Evolutionary conservation across 805 yeast genomes (phyloP), one percentile per base, ranked within the genome.

Genomic region (Nakazawaea siamensis): DNA sequence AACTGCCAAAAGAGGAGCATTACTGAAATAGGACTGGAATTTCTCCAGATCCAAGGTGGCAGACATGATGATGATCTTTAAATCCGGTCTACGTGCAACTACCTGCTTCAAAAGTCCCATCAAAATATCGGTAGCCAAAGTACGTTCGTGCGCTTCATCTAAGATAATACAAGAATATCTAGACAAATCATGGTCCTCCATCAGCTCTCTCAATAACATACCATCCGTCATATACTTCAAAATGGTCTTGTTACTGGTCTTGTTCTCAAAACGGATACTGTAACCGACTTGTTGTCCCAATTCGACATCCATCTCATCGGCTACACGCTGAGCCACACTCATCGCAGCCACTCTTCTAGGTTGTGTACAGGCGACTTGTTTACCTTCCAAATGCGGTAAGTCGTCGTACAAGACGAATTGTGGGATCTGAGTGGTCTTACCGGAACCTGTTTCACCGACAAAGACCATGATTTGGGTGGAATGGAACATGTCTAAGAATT

Each of bases 401-500:
- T 88, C 97, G 55, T 92, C 97, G 50, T 74, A 86, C 33, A 80
- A 63, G 16, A 90, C 96, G 60, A 88, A 92, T 60, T 90, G 98
- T 3, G 98, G 97, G 43, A 90, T 88, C 63, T 90, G 98, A 1
- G 98, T 90, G 18, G 97, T 90, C 60, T 90, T 90, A 73, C 98
- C 98, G 20, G 96, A 86, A 64, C 98, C 98, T 4, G 98, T 90
- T 57, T 90, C 98, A 66, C 98, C 98, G 34, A 92, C 97, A 58
- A 92, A 86, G 24, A 90, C 97, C 94, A 92, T 82, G 54, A 90
- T 83, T 60, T 90, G 98, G 25, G 90, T 77, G 15, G 70, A 62
- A 43, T 90, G 97, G 60, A 81, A 92, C 39, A 84, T 76, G 44
- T 70, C 68, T 39, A 92, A 68, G 55, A 92, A 92, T 59, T 90